Evolutionary conservation across 2,329 filamentous ascomycete species (phyloP), one percentile per base, ranked within the genome.

Genomic region (Ophiostoma populinum): DNA sequence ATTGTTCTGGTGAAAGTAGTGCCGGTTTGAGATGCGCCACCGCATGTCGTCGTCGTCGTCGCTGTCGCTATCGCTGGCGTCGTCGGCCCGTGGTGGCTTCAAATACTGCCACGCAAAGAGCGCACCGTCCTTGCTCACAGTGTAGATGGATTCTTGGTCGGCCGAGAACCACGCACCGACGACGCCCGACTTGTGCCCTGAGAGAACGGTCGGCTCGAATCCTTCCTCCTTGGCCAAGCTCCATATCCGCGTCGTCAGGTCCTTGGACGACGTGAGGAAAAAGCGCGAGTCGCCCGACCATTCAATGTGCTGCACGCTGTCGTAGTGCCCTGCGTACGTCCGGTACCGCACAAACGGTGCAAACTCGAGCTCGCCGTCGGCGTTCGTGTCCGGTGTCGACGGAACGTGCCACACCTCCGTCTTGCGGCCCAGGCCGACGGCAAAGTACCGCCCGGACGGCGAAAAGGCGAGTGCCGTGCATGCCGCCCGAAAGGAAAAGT

Each of bases 271-370:
- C 42, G 78, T 93, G 36, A 98, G 65, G 54, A 98, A 87, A 62
- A 98, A 98, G 18, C 90, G 70, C 10, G 87, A 94, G 58, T 98
- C 92, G 54, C 74, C 79, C 7, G 90, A 95, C 90, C 92, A 98
- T 51, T 92, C 79, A 37, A 98, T 80, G 52, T 76, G 77, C 43
- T 75, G 73, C 10, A 95, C 78, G 12, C 69, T 70, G 53, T 95
- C 90, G 47, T 90, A 92, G 54, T 98, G 90, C 0, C 81, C 83
- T 1, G 75, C 75, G 47, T 92, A 83, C 34, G 79, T 78, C 45
- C 85, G 75, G 57, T 95, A 81, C 45, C 80, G 68, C 32, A 94
- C 76, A 48, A 98, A 98, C 0, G 90, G 90, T 15, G 90, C 86
- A 56, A 94, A 98, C 48, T 95, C 86, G 36, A 95, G 64, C 43